Evolutionary conservation across 192 early-diverging fungal genomes (phyloP).

Genomic region (Umbelopsis ramanniana): DNA sequence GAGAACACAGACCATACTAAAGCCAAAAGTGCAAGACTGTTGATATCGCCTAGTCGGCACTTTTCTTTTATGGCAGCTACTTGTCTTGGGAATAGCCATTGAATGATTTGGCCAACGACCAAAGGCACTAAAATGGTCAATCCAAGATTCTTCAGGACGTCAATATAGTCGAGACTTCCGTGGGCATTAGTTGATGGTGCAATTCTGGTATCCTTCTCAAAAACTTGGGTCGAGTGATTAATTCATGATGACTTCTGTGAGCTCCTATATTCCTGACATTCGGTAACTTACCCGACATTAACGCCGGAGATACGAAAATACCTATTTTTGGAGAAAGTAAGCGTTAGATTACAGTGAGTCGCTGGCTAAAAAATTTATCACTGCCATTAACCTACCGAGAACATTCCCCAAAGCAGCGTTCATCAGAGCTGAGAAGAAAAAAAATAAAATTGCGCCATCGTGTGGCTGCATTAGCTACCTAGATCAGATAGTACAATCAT

Average conservation of each 20-base stretch:
- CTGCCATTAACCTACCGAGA: slow-evolving; percentile 39
- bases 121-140: slow-evolving; percentile 68
- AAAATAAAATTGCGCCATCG: slow-evolving; percentile 1
- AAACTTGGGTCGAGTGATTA: slow-evolving; percentile 11
- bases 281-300: slow-evolving; percentile 26
- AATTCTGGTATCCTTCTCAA: slow-evolving; percentile 5
- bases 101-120: slow-evolving; percentile 62
- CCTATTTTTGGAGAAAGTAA: slow-evolving; percentile 28
- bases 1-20: slow-evolving; percentile 78
- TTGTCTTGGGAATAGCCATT: slow-evolving; percentile 48
- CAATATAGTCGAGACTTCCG: slow-evolving; percentile 50
- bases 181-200: background rate
- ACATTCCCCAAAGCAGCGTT: slow-evolving; percentile 76
- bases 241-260: too few species aligned
- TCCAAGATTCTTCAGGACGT: slow-evolving; percentile 58
- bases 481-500: background rate
- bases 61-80: slow-evolving; percentile 53
- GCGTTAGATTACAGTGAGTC: background rate
- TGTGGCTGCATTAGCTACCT: background rate
- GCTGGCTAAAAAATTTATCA: background rate
- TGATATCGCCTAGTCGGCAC: slow-evolving; percentile 60
- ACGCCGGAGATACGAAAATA: slow-evolving; percentile 60
- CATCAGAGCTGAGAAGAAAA: slow-evolving; percentile 51
- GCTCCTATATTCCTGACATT: background rate
- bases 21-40: slow-evolving; percentile 59